Evolutionary conservation across 2,329 filamentous ascomycete species (phyloP), one percentile per base, ranked within the genome.

Genomic region (Alternaria incomplexa): DNA sequence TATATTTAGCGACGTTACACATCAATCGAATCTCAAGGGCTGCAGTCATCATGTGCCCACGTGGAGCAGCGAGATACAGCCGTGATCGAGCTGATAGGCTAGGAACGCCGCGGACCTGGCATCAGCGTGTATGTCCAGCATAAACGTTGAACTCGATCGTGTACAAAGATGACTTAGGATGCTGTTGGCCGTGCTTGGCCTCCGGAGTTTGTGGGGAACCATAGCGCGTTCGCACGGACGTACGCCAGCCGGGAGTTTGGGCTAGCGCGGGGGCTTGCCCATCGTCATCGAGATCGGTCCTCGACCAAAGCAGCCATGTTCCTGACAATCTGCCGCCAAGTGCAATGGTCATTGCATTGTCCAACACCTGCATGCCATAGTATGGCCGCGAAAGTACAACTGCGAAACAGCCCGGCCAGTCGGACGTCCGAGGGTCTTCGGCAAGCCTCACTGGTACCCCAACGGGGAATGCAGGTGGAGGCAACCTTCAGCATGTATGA

Each of bases 141-240:
- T 58, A 61, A 68, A 59, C 58, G 61, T 67, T 61, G 50, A 52
- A n/a, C 47, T 44, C 50, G 23, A 54, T 40, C 53, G 28, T 30
- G 45, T 47, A 57, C 17, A 17, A 43, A 30, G 8, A 43, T 56
- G 48, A 56, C 28, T 55, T 70, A 69, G 68, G 45, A 36, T 50
- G 57, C 50, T 59, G 56, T 63, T 57, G 52, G 58, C 59, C 40
- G 54, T 54, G 53, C 70, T 72, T 75, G 65, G 67, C 67, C 36
- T 64, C 64, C 69, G 68, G 74, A 73, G 61, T 70, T 70, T 61
- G 71, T 72, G 75, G 74, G 74, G 74, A 77, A 75, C 74, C 75
- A 77, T 74, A 67, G 64, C 63, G 67, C 58, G 25, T 3, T 28
- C 6, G 56, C 58, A 58, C 51, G 51, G 52, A 48, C 45, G 46